phyloP scores from a whole-genome alignment of 306 rosid species.

The Prunus mira region DNA sequence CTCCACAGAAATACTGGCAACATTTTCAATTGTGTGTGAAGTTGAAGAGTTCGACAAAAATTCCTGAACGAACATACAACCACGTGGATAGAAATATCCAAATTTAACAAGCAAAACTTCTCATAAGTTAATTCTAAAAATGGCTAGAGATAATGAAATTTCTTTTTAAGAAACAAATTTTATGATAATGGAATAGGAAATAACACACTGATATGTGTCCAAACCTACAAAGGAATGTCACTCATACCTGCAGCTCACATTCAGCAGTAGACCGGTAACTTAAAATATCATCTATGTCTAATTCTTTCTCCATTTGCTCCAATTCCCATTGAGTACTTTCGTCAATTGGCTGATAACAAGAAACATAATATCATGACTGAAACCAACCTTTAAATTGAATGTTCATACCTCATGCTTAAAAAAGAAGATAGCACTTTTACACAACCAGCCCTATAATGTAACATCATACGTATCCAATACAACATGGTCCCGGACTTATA shows the following conservation, averaged over 20 bases:
- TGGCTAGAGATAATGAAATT: slow-evolving; percentile 7
- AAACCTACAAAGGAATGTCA: slow-evolving; percentile 17
- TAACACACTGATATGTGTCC: slow-evolving; percentile 12
- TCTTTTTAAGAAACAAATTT: too few relatives aligned
- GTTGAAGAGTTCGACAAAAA: slow-evolving; percentile 43
- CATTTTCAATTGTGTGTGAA: slow-evolving; percentile 29
- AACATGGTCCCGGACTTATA: background rate
- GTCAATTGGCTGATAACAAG: slow-evolving; percentile 63
- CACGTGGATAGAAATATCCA: background rate
- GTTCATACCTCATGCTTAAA: background rate
- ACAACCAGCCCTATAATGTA: too few relatives aligned
- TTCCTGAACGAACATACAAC: slow-evolving; percentile 43
- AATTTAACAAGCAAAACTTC: background rate
- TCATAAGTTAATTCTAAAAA: slow-evolving; percentile 15
- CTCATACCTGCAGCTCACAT: slow-evolving; percentile 67
- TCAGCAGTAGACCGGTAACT: slow-evolving; percentile 82
- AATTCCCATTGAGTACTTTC: slow-evolving; percentile 56
- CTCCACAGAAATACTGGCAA: slow-evolving; percentile 38
- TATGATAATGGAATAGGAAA: slow-evolving; percentile 1
- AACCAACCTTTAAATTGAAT: background rate
- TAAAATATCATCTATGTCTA: slow-evolving; percentile 80
- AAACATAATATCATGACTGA: background rate
- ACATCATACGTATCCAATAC: background rate
- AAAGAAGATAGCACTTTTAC: background rate
- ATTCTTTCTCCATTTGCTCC: slow-evolving; percentile 90